Base-by-base conservation (phyloP, 108 stramenopile genomes). In the Fragilaria radians region DNA sequence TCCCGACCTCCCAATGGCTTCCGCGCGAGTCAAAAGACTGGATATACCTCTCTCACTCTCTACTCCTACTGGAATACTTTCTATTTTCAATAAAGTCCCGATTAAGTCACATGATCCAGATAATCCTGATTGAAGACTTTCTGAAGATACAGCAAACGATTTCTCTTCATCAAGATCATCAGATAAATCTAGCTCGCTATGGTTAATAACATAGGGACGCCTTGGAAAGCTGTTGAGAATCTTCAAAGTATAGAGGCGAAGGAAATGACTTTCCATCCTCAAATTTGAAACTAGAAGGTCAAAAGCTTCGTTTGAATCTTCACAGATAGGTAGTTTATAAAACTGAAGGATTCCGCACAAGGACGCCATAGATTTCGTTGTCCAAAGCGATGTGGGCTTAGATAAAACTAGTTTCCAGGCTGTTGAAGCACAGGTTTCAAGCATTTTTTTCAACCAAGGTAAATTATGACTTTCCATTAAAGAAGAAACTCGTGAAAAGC, bases 151-250 rank as follows among this genome's bases (percentile, higher is more conserved):
- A 14, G 24, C 45, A 23, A 45, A 57, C 24, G 54, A 50, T 29
- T 72, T 64, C 7, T 86, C 86, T 66, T 89, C 91, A 30, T 93
- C 91, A n/a, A 92, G 71, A 57, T 93, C 91, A 42, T 77, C 84
- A 14, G 77, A 53, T 14, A 86, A 54, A 65, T 93, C 91, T 32
- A 93, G 78, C 26, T 87, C 85, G 11, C 76, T 78, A 53, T 87
- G 80, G 61, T 93, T 73, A 18, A 78, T 70, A 1, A 89, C 76
- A 67, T 77, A 85, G 0, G 80, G 74, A 49, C 73, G 77, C 57
- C 36, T 56, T n/a, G 87, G 91, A 63, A 67, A 83, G 42, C 62
- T 79, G 22, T 68, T 71, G 9, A 92, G 72, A 34, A 93, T 81
- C 52, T 71, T 57, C 3, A 93, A 82, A 17, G 91, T 77, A 57